Conservation (phyloP, 2,329 filamentous ascomycete genomes). For the Cercospora janseana region DNA sequence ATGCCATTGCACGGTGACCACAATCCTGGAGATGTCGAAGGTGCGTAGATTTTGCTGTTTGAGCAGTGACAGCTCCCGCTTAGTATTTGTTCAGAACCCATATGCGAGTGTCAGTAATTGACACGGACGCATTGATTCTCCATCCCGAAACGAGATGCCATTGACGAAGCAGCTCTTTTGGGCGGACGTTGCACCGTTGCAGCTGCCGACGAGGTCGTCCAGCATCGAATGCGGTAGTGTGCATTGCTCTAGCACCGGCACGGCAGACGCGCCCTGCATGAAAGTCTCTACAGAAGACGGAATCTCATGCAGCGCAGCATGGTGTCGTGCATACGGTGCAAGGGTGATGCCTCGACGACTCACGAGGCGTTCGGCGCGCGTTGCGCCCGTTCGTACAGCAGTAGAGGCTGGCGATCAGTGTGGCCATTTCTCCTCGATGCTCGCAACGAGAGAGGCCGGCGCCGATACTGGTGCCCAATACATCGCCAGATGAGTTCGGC, state of each 20-base stretch:
- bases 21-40: neutral
- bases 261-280: neutral
- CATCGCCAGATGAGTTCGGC: too few species aligned
- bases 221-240: too few species aligned
- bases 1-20: neutral
- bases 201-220: too few species aligned
- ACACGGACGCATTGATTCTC: neutral
- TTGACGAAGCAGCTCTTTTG: neutral
- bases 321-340: neutral
- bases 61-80: neutral
- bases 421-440: too few species aligned
- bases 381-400: too few species aligned
- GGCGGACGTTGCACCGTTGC: neutral
- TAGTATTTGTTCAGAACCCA: neutral
- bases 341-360: slow-evolving; percentile 7
- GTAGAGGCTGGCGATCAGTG: too few species aligned
- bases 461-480: too few species aligned
- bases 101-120: neutral
- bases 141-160: neutral
- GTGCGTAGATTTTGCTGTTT: neutral
- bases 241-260: too few species aligned
- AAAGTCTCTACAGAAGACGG: neutral
- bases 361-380: slow-evolving; percentile 3
- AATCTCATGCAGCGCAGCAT: neutral
- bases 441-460: too few species aligned